Conservation (phyloP, 208 protist species). For the Trypanosoma melophagium region DNA sequence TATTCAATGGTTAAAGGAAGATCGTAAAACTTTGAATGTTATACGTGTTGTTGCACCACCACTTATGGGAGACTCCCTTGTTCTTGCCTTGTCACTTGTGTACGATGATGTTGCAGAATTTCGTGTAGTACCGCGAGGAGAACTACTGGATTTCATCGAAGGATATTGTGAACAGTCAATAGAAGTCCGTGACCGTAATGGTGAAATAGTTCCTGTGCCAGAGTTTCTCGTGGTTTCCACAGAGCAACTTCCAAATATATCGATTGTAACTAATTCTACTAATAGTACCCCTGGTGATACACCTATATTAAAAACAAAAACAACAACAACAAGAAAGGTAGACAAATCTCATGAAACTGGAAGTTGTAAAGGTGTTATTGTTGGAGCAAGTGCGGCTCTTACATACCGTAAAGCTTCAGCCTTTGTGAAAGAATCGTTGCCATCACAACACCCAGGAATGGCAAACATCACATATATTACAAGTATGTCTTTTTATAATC, state of each 20-base stretch:
- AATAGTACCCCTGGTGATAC: no score
- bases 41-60: slow-evolving; percentile 32
- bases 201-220: slow-evolving; percentile 51
- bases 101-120: slow-evolving; percentile 44
- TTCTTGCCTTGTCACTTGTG: slow-evolving; percentile 55
- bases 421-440: slow-evolving; percentile 58
- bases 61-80: slow-evolving; percentile 47
- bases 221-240: slow-evolving; percentile 75
- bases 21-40: slow-evolving; percentile 28
- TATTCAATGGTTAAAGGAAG: slow-evolving; percentile 53
- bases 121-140: slow-evolving; percentile 43
- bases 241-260: slow-evolving; percentile 41
- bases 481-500: slow-evolving; percentile 47
- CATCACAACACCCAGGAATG: slow-evolving; percentile 48
- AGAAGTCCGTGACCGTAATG: slow-evolving; percentile 54
- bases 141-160: slow-evolving; percentile 60
- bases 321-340: slow-evolving; percentile 13
- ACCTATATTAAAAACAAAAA: slow-evolving; percentile 17
- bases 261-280: no score
- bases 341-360: slow-evolving; percentile 9
- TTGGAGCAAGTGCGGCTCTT: slow-evolving; percentile 61
- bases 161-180: slow-evolving; percentile 69
- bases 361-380: slow-evolving; percentile 57
- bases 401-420: slow-evolving; percentile 55
- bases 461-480: slow-evolving; percentile 38